Evolutionary conservation across 148 eudicot genomes (phyloP), one percentile per base, ranked within the genome.

Genomic region (Heliosperma pusillum): DNA sequence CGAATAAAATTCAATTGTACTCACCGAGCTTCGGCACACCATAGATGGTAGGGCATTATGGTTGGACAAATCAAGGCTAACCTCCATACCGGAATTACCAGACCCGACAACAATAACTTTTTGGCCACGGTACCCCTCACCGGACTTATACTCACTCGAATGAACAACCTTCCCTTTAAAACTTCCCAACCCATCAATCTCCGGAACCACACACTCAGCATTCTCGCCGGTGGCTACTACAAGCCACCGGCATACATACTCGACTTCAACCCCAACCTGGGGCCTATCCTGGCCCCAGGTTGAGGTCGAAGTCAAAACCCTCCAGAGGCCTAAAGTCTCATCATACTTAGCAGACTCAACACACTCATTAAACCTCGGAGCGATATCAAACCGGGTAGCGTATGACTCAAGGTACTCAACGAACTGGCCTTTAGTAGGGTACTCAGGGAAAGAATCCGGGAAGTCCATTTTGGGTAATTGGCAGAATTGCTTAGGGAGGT

Each of bases 161-260:
- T 93, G 98, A 5, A 89, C 56, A 2, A 93, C 95, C 70, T 93
- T 90, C 5, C 97, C 97, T 1, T 60, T 69, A 27, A 93, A 93
- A 40, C 84, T 82, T 0, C 75, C 56, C 47, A 91, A 10, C 19
- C 98, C 98, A 2, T 88, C 93, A 13, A 93, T 83, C 4, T 93
- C 91, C 5, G 98, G 98, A 21, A 81, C 82, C 1, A 89, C 89
- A 2, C 83, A 57, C 77, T 91, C 98, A 0, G 98, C 97, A 61
- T 93, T 93, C 50, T 93, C 98, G 2, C 98, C 98, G 9, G 98
- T 89, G 45, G 98, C 98, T 47, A 91, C 97, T 10, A 93, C 95
- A 3, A 93, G 84, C 88, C 86, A 91, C 73, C 89, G 88, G 83
- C 97, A 89, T 2, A 89, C 82, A 40, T 93, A 93, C 93, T 91